These are phyloP conservation scores for Wickerhamomyces queroliae DNA, from an alignment of 805 yeast genomes.

Conservation along the genomic window DNA sequence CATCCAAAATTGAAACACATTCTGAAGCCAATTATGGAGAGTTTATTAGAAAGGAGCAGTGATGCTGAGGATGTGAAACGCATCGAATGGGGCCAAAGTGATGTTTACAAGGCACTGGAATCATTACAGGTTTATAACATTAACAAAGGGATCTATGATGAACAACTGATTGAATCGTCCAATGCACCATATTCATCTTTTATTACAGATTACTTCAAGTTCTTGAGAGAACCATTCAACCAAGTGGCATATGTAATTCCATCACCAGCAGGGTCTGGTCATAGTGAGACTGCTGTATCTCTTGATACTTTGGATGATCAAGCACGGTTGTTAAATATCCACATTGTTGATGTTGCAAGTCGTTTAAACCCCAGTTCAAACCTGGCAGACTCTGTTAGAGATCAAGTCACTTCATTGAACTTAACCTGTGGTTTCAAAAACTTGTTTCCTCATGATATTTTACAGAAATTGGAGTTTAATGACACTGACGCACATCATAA, in stretches of 20 bases:
- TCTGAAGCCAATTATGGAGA: not conserved
- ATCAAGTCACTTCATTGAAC: not conserved
- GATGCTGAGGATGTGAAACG: too few species aligned
- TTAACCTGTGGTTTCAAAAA: not conserved
- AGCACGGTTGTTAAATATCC: slow-evolving; percentile 30
- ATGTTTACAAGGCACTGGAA: not conserved
- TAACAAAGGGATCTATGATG: not conserved
- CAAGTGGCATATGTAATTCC: not conserved
- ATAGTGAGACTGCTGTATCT: not conserved
- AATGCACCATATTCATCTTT: not conserved
- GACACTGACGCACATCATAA: not conserved
- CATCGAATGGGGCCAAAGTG: too few species aligned
- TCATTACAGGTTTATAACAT: not conserved
- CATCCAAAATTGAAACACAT: not conserved
- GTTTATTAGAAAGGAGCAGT: not conserved
- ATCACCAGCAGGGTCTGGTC: not conserved
- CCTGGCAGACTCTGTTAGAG: slow-evolving; percentile 9
- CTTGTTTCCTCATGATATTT: not conserved
- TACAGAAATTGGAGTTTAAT: not conserved
- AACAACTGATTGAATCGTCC: not conserved
- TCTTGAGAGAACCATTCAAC: not conserved
- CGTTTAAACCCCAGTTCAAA: slow-evolving; percentile 26
- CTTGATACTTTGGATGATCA: not conserved
- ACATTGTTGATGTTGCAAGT: slow-evolving; percentile 36
- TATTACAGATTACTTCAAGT: not conserved